Evolutionary conservation across 768 basidiomycete genomes (phyloP).

Genomic region (Mycena kentingensis): DNA sequence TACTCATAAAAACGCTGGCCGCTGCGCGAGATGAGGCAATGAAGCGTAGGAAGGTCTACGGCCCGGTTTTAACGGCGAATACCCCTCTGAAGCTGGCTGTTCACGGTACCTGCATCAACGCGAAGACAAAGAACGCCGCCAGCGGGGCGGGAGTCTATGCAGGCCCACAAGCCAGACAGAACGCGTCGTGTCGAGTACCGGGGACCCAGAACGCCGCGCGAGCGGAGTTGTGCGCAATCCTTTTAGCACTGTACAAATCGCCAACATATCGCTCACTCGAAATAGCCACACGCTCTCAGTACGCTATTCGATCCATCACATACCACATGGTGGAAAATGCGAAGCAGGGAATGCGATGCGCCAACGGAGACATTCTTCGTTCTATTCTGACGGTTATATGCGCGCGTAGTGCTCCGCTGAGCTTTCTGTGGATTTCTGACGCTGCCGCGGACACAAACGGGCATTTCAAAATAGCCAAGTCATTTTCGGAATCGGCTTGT

Average conservation of each 20-base stretch:
- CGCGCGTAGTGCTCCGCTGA: background rate
- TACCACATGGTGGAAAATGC: background rate
- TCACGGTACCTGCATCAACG: conserved; percentile 2
- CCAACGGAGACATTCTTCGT: conserved; percentile 10
- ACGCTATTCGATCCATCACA: conserved; percentile 1
- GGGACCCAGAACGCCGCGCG: background rate
- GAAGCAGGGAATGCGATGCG: background rate
- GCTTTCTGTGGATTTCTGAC: background rate
- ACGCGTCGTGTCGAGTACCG: background rate
- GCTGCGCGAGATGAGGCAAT: conserved; percentile 7
- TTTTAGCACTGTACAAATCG: background rate
- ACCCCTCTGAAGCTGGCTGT: background rate
- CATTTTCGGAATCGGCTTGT: background rate
- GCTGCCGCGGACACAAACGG: background rate
- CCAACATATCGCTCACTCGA: background rate
- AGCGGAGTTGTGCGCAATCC: background rate
- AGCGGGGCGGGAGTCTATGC: conserved; percentile 4
- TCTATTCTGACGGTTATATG: background rate
- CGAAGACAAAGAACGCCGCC: background rate
- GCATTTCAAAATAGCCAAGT: background rate
- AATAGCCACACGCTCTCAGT: conserved; percentile 5
- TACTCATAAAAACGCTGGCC: conserved; percentile 1
- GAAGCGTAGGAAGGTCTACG: background rate
- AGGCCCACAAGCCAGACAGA: background rate
- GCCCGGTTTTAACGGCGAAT: background rate